These are phyloP conservation scores for Candida takata DNA, from an alignment of 805 yeast genomes.

Conservation along the genomic window DNA sequence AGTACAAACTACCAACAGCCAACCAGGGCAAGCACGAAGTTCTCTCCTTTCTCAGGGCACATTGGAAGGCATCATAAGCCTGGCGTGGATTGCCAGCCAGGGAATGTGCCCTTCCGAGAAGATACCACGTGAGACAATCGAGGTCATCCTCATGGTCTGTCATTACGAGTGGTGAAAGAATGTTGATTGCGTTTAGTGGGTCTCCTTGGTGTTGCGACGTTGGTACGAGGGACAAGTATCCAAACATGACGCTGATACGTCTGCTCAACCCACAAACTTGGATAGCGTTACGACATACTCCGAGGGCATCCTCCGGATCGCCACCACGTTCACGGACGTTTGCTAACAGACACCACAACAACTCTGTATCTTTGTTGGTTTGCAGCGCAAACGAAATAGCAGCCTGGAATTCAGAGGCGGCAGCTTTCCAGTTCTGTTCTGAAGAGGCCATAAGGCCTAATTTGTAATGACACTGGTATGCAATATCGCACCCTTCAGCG, in stretches of 20 bases:
- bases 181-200: conserved; percentile 30
- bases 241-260: conserved; percentile 41
- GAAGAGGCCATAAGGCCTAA: conserved; percentile 48
- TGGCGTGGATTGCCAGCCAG: conserved; percentile 38
- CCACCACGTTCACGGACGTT: conserved; percentile 39
- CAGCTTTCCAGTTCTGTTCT: conserved; percentile 42
- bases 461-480: conserved; percentile 47
- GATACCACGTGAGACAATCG: conserved; percentile 52
- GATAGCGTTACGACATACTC: conserved; percentile 43
- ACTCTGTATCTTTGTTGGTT: conserved; percentile 8
- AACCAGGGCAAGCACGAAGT: conserved; percentile 58
- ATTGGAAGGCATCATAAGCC: conserved; percentile 50
- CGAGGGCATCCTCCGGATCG: conserved; percentile 42
- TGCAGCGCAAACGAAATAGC: conserved; percentile 31
- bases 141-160: conserved; percentile 15
- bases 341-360: conserved; percentile 47
- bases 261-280: conserved; percentile 38
- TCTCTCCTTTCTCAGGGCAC: conserved; percentile 46
- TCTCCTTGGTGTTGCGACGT: conserved; percentile 21
- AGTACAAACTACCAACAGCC: conserved; percentile 54
- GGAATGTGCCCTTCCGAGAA: conserved; percentile 47
- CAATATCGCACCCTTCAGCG: conserved; percentile 37
- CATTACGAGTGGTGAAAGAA: conserved; percentile 22
- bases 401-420: conserved; percentile 42
- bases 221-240: conserved; percentile 39